Conservation (phyloP, 306 rosid species). For the Lithocarpus polystachyus region DNA sequence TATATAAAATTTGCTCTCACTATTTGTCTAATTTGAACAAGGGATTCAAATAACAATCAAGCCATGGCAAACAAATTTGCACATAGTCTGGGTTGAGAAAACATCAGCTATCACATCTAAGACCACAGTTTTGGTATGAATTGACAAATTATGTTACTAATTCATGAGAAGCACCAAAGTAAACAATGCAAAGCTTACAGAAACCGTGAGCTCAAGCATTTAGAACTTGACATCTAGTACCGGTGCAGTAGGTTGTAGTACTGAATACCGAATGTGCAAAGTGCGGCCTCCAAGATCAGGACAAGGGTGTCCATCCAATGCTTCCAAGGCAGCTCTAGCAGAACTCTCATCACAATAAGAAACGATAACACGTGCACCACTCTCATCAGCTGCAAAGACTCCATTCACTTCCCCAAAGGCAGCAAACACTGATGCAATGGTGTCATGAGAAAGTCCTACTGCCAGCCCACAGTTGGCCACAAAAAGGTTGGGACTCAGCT, state of each 20-base stretch:
- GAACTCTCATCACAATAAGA: conserved; percentile 43
- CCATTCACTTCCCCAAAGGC: conserved; percentile 63
- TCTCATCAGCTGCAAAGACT: conserved; percentile 73
- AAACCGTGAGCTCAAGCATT: background rate
- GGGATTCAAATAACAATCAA: background rate
- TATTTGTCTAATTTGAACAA: background rate
- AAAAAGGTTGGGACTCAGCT: conserved; percentile 60
- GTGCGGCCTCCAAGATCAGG: conserved; percentile 61
- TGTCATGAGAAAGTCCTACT: conserved; percentile 51
- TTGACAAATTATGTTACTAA: background rate
- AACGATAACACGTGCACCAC: conserved; percentile 78
- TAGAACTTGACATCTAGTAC: conserved; percentile 20
- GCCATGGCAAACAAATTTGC: background rate
- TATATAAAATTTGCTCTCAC: background rate
- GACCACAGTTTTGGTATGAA: background rate
- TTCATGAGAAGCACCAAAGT: background rate
- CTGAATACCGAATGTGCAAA: conserved; percentile 70
- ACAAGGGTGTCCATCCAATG: conserved; percentile 66
- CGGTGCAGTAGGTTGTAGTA: conserved; percentile 51
- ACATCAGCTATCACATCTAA: background rate
- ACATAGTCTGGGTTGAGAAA: background rate
- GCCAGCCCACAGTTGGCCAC: conserved; percentile 89
- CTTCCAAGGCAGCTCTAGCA: conserved; percentile 57
- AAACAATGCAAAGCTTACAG: background rate
- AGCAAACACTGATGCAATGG: conserved; percentile 51